phyloP scores from a whole-genome alignment of 2,329 filamentous ascomycete species.

The Neospermospora avenae region DNA sequence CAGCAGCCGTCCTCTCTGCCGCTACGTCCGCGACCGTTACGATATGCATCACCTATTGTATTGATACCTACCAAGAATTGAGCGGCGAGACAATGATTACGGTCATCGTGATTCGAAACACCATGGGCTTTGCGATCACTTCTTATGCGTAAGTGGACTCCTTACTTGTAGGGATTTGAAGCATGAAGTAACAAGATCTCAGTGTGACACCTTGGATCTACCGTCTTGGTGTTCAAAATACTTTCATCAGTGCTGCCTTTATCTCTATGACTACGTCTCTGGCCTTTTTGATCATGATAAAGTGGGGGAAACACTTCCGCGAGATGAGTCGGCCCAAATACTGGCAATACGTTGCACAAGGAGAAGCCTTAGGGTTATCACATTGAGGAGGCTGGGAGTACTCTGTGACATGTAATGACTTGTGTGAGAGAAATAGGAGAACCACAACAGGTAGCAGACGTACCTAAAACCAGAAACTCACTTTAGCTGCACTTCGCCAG shows the following conservation, averaged over 20 bases:
- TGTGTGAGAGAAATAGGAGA: too few relatives aligned
- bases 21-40: slow-evolving; percentile 37
- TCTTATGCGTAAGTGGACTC: slow-evolving; percentile 40
- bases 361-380: neutral
- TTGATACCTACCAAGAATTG: slow-evolving; percentile 45
- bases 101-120: slow-evolving; percentile 45
- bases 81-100: slow-evolving; percentile 46
- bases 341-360: slow-evolving; percentile 3
- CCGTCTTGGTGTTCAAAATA: slow-evolving; percentile 40
- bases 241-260: slow-evolving; percentile 41
- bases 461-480: too few relatives aligned
- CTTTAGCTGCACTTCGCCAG: too few relatives aligned
- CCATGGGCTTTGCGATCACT: slow-evolving; percentile 44
- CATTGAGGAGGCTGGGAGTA: neutral
- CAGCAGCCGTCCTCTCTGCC: slow-evolving; percentile 34
- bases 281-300: slow-evolving; percentile 34
- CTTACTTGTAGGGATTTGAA: neutral
- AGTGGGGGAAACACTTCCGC: slow-evolving; percentile 29
- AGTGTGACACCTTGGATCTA: slow-evolving; percentile 41
- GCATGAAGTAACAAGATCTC: neutral
- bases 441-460: too few relatives aligned
- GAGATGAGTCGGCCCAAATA: neutral
- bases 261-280: slow-evolving; percentile 30
- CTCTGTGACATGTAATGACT: too few relatives aligned
- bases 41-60: slow-evolving; percentile 43